A percentile compares a stretch with the other conserved stretches of the same genome.
Evolutionary conservation across 495 filamentous ascomycete species (phyloP).

Genomic region (Lasiosphaeria hispida): DNA sequence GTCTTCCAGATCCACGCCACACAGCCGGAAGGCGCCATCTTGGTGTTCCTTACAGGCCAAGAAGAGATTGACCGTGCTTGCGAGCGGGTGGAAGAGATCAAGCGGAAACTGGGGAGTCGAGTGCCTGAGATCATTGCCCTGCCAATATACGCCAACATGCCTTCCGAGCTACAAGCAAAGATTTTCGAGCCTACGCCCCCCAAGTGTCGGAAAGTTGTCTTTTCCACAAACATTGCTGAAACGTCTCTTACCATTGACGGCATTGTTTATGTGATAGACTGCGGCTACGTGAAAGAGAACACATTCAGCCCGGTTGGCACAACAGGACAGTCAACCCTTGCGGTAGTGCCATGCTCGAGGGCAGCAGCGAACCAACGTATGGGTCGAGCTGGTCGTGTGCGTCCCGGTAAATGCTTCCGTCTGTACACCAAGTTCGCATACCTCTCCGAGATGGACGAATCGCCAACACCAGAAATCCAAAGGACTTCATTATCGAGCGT

Average conservation of each 20-base stretch:
- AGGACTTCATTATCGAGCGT: constrained; percentile 82
- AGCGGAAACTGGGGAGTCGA: constrained; percentile 74
- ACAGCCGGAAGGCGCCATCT: constrained; percentile 81
- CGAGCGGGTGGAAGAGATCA: constrained; percentile 74
- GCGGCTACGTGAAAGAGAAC: constrained; percentile 94
- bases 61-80: constrained; percentile 88
- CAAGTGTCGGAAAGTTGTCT: constrained; percentile 76
- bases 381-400: constrained; percentile 88
- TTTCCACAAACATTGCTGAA: constrained; percentile 90
- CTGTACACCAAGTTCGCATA: constrained; percentile 94
- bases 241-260: constrained; percentile 87
- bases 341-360: constrained; percentile 90
- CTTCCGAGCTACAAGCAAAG: constrained; percentile 79
- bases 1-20: constrained; percentile 95
- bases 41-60: constrained; percentile 87
- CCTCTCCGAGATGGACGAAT: constrained; percentile 91
- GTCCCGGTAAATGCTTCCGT: constrained; percentile 91
- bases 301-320: constrained; percentile 74
- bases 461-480: constrained; percentile 92
- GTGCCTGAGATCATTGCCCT: constrained; percentile 84
- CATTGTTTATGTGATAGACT: constrained; percentile 89
- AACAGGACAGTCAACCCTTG: constrained; percentile 87
- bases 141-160: constrained; percentile 86
- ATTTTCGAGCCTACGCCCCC: constrained; percentile 88
- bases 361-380: constrained; percentile 91